Percentiles rank a stretch among this genome's conserved stretches.
Conservation (phyloP, 2,329 filamentous ascomycete species). For the Fusarium sp. region DNA sequence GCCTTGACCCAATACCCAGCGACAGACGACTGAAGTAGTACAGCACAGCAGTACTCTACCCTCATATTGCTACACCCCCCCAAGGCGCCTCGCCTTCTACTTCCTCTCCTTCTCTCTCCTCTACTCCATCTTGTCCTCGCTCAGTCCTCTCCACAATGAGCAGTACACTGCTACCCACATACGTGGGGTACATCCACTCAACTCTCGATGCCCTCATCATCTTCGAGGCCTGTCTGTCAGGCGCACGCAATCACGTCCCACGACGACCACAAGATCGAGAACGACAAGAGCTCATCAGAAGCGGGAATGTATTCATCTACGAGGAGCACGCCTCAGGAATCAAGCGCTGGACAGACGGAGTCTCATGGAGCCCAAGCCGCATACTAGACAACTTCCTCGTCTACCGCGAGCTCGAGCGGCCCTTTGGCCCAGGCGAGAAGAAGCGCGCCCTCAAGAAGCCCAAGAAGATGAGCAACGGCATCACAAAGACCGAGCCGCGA, state of each 20-base stretch:
- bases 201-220: constrained; percentile 83
- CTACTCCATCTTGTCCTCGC: constrained; percentile 43
- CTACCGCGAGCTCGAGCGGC: constrained; percentile 83
- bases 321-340: constrained; percentile 92
- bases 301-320: constrained; percentile 91
- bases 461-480: constrained; percentile 54
- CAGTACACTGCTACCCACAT: constrained; percentile 64
- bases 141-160: constrained; percentile 55
- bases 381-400: constrained; percentile 88
- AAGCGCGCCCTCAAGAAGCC: constrained; percentile 83
- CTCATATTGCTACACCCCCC: background rate
- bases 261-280: constrained; percentile 90
- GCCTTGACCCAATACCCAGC: background rate
- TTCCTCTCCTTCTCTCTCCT: background rate
- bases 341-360: constrained; percentile 93
- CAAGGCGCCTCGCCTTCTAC: background rate
- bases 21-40: background rate
- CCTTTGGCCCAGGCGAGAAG: constrained; percentile 85
- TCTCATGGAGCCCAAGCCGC: constrained; percentile 90
- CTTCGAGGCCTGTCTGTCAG: constrained; percentile 82
- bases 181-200: constrained; percentile 73
- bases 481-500: constrained; percentile 49
- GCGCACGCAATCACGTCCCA: constrained; percentile 79
- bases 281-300: constrained; percentile 79
- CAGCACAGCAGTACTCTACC: background rate